Evolutionary conservation across 495 filamentous ascomycete species (phyloP).

Genomic region (Annulohypoxylon stygium): DNA sequence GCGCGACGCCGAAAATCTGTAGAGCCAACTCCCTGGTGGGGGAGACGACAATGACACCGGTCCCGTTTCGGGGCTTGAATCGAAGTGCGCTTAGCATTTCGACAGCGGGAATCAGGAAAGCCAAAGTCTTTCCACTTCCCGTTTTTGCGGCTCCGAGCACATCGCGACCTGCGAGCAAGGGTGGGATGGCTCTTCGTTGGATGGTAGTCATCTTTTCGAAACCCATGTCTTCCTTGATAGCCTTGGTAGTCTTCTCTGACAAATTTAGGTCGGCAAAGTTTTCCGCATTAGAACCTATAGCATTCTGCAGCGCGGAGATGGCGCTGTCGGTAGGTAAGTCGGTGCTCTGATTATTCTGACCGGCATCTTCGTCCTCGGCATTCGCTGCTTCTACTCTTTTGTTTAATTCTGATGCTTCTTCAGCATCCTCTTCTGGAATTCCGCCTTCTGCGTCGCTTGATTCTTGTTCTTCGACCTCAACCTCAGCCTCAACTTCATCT

Average conservation of each 20-base stretch:
- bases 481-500: slow-evolving; percentile 45
- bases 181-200: slow-evolving; percentile 88
- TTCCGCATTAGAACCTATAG: slow-evolving; percentile 53
- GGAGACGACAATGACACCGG: slow-evolving; percentile 87
- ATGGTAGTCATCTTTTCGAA: slow-evolving; percentile 98
- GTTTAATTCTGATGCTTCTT: slow-evolving; percentile 41
- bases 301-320: slow-evolving; percentile 47
- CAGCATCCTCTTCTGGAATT: slow-evolving; percentile 32
- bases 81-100: slow-evolving; percentile 93
- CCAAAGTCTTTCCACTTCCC: slow-evolving; percentile 93
- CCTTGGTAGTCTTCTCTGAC: slow-evolving; percentile 87
- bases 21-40: slow-evolving; percentile 92
- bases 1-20: slow-evolving; percentile 95
- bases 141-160: slow-evolving; percentile 98
- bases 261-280: slow-evolving; percentile 85
- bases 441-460: slow-evolving; percentile 30
- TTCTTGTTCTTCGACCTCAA: slow-evolving; percentile 42
- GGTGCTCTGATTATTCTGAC: slow-evolving; percentile 38
- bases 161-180: slow-evolving; percentile 86
- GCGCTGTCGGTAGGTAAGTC: slow-evolving; percentile 35
- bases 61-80: slow-evolving; percentile 84
- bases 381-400: slow-evolving; percentile 46
- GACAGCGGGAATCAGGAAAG: slow-evolving; percentile 93
- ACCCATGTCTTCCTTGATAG: slow-evolving; percentile 84
- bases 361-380: slow-evolving; percentile 46